These are phyloP conservation scores for Calonectria fujianensis DNA, from an alignment of 2,329 filamentous ascomycete species.

Conservation along the genomic window DNA sequence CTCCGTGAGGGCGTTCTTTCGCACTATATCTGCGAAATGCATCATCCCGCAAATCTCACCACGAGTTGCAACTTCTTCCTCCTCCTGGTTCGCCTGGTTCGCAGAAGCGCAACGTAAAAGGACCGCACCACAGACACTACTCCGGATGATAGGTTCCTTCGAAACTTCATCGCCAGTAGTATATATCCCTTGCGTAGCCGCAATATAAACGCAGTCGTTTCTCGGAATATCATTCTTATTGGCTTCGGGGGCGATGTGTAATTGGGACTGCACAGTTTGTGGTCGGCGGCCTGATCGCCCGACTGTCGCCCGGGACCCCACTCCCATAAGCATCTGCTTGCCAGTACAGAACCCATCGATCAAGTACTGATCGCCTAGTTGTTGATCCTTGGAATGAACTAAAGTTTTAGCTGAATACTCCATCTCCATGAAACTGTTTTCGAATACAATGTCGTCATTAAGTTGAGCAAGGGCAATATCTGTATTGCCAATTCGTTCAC, in stretches of 20 bases:
- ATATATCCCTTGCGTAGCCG: not conserved
- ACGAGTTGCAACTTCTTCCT: not conserved
- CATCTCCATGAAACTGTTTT: not conserved
- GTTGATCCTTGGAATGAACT: not conserved
- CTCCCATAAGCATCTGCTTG: not conserved
- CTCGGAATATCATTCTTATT: not conserved
- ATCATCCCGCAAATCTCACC: not conserved
- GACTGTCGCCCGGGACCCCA: not conserved
- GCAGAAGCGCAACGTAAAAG: not conserved
- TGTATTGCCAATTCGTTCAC: not conserved
- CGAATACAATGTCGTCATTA: not conserved
- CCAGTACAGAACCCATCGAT: not conserved
- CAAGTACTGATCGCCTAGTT: not conserved
- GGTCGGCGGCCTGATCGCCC: no score
- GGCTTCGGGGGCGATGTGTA: no score
- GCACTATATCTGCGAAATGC: not conserved
- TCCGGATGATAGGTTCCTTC: not conserved
- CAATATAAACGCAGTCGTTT: no score
- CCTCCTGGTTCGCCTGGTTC: not conserved
- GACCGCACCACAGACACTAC: not conserved
- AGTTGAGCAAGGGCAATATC: constrained; percentile 2
- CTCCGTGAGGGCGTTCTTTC: not conserved
- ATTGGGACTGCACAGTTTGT: no score
- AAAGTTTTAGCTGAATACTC: not conserved
- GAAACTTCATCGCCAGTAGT: not conserved